These are phyloP conservation scores for Xerocomellus dryophilus DNA, from an alignment of 768 basidiomycete genomes.

Conservation along the genomic window DNA sequence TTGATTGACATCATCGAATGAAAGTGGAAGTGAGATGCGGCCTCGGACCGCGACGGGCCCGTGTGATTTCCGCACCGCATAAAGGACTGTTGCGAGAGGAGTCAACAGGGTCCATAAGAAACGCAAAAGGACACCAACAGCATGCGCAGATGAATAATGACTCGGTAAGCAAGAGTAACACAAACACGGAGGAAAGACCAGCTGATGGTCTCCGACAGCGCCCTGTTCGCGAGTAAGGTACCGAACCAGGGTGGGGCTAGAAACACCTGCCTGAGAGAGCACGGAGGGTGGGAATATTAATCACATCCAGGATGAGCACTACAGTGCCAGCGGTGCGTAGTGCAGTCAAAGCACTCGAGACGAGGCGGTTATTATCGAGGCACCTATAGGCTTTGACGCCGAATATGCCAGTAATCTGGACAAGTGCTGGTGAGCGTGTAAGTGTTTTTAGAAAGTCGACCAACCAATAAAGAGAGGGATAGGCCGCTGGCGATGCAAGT, in stretches of 20 bases:
- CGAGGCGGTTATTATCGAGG: conserved; percentile 54
- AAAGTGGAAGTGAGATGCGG: conserved; percentile 50
- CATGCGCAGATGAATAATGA: conserved; percentile 58
- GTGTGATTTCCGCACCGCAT: conserved; percentile 53
- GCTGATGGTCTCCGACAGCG: conserved; percentile 41
- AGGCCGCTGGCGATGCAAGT: conserved; percentile 26
- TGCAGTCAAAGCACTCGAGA: conserved; percentile 42
- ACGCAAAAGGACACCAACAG: conserved; percentile 41
- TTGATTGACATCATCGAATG: conserved; percentile 37
- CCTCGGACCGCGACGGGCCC: conserved; percentile 50
- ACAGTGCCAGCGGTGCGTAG: conserved; percentile 43
- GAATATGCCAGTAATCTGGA: conserved; percentile 58
- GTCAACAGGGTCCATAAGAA: conserved; percentile 6
- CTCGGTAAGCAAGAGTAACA: conserved; percentile 50
- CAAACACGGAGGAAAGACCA: conserved; percentile 38
- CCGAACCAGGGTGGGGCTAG: background rate
- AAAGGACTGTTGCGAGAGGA: conserved; percentile 42
- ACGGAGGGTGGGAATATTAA: conserved; percentile 37
- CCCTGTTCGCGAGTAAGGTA: conserved; percentile 31
- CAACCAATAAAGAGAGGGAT: conserved; percentile 43
- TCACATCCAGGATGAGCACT: conserved; percentile 43
- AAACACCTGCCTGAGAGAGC: conserved; percentile 45
- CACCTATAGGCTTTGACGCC: conserved; percentile 68
- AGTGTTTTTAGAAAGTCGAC: background rate
- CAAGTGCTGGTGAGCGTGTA: background rate